Conservation (phyloP, 768 basidiomycete species). For the Suillus spraguei region DNA sequence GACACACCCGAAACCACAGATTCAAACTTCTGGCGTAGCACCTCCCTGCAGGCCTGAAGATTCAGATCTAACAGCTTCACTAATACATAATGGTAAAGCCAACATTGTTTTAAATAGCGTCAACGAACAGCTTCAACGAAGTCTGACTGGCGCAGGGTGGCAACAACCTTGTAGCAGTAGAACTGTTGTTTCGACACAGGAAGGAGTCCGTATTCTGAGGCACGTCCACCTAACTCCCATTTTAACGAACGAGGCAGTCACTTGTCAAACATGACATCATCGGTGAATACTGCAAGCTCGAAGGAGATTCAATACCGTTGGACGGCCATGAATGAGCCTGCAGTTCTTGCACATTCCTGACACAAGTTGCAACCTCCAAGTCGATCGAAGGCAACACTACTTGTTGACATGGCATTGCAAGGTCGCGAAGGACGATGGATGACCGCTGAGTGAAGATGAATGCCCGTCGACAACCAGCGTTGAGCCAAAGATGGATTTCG, state of each 20-base stretch:
- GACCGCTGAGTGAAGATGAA: neutral
- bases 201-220: conserved; percentile 30
- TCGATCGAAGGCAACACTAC: neutral
- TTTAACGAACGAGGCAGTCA: neutral
- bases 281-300: neutral
- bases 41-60: neutral
- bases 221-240: neutral
- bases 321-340: neutral
- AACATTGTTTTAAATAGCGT: conserved; percentile 24
- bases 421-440: neutral
- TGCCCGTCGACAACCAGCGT: neutral
- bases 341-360: neutral
- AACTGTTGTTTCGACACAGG: conserved; percentile 9
- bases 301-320: neutral
- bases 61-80: neutral
- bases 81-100: conserved; percentile 9
- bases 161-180: conserved; percentile 36
- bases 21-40: neutral
- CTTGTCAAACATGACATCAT: neutral
- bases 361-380: neutral
- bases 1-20: neutral
- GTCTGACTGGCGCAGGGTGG: conserved; percentile 39
- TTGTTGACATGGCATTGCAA: neutral
- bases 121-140: neutral
- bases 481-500: neutral